These are phyloP conservation scores for Alternaria brassicicola DNA, from an alignment of 2,329 filamentous ascomycete species.

Conservation along the genomic window DNA sequence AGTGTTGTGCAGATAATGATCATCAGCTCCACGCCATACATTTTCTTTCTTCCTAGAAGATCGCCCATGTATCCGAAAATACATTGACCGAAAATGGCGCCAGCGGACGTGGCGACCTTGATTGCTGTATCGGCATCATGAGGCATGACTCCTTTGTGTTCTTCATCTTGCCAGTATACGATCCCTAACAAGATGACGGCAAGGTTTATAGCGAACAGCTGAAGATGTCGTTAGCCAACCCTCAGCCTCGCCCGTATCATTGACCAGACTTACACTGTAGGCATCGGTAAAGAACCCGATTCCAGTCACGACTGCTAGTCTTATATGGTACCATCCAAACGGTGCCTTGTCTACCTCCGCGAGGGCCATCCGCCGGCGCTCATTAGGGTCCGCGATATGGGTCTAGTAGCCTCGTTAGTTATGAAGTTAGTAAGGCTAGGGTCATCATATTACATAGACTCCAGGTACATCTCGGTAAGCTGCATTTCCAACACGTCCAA, in stretches of 20 bases:
- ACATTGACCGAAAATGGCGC: slow-evolving; percentile 82
- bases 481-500: slow-evolving; percentile 38
- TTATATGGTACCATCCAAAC: slow-evolving; percentile 70
- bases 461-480: slow-evolving; percentile 42
- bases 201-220: slow-evolving; percentile 64
- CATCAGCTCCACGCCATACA: slow-evolving; percentile 69
- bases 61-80: slow-evolving; percentile 74
- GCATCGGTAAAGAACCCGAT: slow-evolving; percentile 90
- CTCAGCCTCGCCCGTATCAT: background rate
- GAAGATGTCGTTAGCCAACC: slow-evolving; percentile 7
- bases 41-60: slow-evolving; percentile 76
- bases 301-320: slow-evolving; percentile 77
- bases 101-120: slow-evolving; percentile 82
- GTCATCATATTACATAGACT: slow-evolving; percentile 24
- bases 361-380: slow-evolving; percentile 45
- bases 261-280: slow-evolving; percentile 54
- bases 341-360: slow-evolving; percentile 47
- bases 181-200: slow-evolving; percentile 73
- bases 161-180: slow-evolving; percentile 68
- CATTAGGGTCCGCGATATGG: slow-evolving; percentile 44
- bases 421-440: background rate
- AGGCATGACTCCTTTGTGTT: slow-evolving; percentile 61
- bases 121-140: slow-evolving; percentile 76
- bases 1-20: slow-evolving; percentile 50
- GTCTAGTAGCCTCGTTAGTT: slow-evolving; percentile 25